Evolutionary conservation across 139 green algal species (phyloP), one percentile per base, ranked within the genome.

Genomic region (Closterium sp.): DNA sequence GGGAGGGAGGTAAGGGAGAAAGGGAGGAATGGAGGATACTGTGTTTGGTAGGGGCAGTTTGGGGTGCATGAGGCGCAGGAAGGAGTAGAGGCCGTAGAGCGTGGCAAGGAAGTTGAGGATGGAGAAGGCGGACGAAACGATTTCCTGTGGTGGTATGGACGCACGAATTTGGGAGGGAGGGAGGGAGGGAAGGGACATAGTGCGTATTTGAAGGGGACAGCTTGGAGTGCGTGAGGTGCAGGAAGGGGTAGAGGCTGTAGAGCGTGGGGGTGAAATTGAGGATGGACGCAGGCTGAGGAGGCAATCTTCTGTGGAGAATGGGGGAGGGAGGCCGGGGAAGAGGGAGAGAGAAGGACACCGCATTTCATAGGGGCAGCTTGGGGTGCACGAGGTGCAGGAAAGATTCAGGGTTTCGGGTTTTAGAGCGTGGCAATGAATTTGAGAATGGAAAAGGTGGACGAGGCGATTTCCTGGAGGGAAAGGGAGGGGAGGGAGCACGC

Each of bases 251-350:
- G n/a, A 92, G 31, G 34, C 88, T 84, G 85, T 94, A 84, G 31
- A 91, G 35, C 85, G 97, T 96, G 0, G 95, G 95, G 19, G 88
- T 90, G 28, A 98, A 92, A 92, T 98, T 98, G 64, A 92, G 90
- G 0, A 98, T 28, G 30, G 95, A 97, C n/a, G 83, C 97, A 96
- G 0, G 96, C 1, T 12, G 97, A 94, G 9, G 96, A 97, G 0
- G 93, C 91, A 0, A 94, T 43, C 94, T 98, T 97, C 92, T 98
- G 96, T 85, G 32, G 12, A 87, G 55, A 10, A 35, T 12, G 38
- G 87, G 12, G 19, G 38, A 10, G 87, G 87, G 16, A 90, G 19
- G 87, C 87, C 12, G 19, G 88, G 12, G 87, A 19, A 16, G 36
- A 87, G 19, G 87, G 87, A 34, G 38, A 90, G 33, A 66, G 33